These are phyloP conservation scores for Mortierella alpina DNA, from an alignment of 192 early-diverging fungal genomes.

Conservation along the genomic window DNA sequence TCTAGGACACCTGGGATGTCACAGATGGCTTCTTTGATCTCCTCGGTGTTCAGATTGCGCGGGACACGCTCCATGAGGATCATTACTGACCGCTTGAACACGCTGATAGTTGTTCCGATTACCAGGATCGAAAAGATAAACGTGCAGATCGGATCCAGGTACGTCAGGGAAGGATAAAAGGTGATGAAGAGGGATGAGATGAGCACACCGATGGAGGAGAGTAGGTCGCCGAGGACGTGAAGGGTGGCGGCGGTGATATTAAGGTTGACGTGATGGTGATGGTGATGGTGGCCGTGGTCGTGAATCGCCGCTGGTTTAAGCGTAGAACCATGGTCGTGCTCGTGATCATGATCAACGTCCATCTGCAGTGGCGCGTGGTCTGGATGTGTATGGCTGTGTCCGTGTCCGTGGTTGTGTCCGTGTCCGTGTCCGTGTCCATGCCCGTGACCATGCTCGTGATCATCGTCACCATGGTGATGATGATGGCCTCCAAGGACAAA, in stretches of 20 bases:
- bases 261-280: constrained; percentile 65
- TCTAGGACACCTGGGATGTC: constrained; percentile 63
- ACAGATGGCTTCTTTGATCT: constrained; percentile 56
- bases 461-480: constrained; percentile 49
- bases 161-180: constrained; percentile 65
- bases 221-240: constrained; percentile 86
- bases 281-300: constrained; percentile 51
- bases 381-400: constrained; percentile 45
- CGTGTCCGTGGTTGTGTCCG: constrained; percentile 64
- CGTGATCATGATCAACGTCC: constrained; percentile 26
- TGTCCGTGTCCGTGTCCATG: constrained; percentile 21
- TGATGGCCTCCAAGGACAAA: constrained; percentile 63
- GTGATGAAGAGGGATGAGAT: constrained; percentile 78
- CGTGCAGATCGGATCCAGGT: constrained; percentile 85
- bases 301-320: constrained; percentile 48
- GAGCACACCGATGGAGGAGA: constrained; percentile 83
- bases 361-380: constrained; percentile 15
- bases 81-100: constrained; percentile 71
- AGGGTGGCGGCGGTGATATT: constrained; percentile 80
- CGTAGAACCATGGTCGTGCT: constrained; percentile 17
- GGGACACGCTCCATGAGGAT: constrained; percentile 84
- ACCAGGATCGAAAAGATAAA: constrained; percentile 85
- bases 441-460: constrained; percentile 32
- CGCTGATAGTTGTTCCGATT: constrained; percentile 71
- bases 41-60: constrained; percentile 56